Conservation (phyloP, 225 moss, liverwort and hornwort species). For the Neckera pumila region DNA sequence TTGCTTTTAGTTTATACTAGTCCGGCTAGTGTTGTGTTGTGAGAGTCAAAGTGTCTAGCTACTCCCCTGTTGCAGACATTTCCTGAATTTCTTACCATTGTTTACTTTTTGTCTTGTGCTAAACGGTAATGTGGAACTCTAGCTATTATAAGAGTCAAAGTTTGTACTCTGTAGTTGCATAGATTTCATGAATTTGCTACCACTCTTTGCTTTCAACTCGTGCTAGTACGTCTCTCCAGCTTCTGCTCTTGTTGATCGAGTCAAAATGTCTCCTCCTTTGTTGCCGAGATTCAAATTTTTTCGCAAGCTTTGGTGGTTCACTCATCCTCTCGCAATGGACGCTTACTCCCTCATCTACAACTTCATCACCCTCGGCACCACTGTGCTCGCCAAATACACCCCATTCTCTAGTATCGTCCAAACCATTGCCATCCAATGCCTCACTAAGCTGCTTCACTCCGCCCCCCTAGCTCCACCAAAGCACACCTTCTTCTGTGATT, state of each 20-base stretch:
- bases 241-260: not conserved
- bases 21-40: no score
- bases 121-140: no score
- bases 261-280: not conserved
- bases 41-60: not conserved
- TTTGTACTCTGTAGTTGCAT: not conserved
- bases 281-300: not conserved
- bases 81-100: not conserved
- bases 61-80: not conserved
- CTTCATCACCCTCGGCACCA: constrained; percentile 10
- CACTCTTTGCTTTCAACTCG: not conserved
- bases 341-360: not conserved
- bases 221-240: not conserved
- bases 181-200: not conserved
- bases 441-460: constrained; percentile 1
- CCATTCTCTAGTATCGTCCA: constrained; percentile 7
- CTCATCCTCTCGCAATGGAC: not conserved
- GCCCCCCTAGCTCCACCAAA: not conserved
- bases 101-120: not conserved
- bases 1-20: no score
- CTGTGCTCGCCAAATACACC: constrained; percentile 10
- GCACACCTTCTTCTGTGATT: constrained; percentile 26
- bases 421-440: constrained; percentile 19
- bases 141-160: not conserved
- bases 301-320: not conserved